Percentiles rank a stretch among this genome's conserved stretches.
Evolutionary conservation across 305 asterid species (phyloP).

Genomic region (Caryopteris hybrid): DNA sequence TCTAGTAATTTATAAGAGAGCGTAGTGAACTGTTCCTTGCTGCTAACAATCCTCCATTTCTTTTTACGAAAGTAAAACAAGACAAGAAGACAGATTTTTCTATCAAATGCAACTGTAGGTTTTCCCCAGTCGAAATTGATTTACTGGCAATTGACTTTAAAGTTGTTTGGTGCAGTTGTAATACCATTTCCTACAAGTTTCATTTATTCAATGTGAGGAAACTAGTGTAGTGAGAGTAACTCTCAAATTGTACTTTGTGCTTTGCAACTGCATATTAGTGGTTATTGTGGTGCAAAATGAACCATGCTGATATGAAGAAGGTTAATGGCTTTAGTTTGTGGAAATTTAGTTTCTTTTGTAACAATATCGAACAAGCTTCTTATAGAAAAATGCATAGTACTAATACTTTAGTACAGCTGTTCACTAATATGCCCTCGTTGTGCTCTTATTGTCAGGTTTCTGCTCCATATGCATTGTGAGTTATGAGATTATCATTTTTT

Average conservation of each 20-base stretch:
- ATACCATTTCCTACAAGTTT: background rate
- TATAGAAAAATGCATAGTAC: background rate
- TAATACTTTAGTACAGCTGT: background rate
- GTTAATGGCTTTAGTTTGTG: background rate
- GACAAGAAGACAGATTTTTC: background rate
- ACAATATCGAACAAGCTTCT: background rate
- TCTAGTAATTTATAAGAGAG: background rate
- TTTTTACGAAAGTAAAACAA: background rate
- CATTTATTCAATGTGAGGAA: background rate
- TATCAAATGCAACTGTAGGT: background rate
- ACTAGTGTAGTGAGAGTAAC: background rate
- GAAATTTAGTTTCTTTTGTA: background rate
- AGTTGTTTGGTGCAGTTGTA: background rate
- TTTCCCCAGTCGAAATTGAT: background rate
- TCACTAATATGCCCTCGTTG: background rate
- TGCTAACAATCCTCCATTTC: background rate
- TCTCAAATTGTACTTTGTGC: background rate
- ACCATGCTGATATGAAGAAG: background rate
- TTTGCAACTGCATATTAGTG: background rate
- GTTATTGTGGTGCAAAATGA: background rate
- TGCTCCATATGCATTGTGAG: slow-evolving; percentile 39
- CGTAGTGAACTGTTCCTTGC: background rate
- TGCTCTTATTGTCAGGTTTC: slow-evolving; percentile 17
- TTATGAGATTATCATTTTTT: slow-evolving; percentile 50
- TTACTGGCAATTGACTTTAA: background rate